Percentiles rank a stretch among this genome's conserved stretches.
Conservation (phyloP, 768 basidiomycete genomes). For the Tricholoma bakamatsutake region DNA sequence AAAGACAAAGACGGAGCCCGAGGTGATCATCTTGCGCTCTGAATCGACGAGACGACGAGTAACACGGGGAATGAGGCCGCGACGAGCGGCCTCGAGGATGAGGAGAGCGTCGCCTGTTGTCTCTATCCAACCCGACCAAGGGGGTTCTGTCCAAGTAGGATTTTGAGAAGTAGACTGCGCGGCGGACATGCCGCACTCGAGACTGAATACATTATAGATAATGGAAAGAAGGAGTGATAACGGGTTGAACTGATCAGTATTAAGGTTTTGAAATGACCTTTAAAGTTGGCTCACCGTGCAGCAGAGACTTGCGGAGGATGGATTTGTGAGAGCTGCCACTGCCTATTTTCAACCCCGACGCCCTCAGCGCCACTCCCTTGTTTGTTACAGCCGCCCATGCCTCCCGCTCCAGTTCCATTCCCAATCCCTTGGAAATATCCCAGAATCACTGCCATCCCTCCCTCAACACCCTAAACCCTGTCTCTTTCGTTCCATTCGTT, state of each 20-base stretch:
- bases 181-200: conserved; percentile 28
- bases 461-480: not conserved
- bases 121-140: conserved; percentile 93
- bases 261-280: conserved; percentile 53
- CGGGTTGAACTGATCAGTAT: conserved; percentile 24
- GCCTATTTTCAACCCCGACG: conserved; percentile 38
- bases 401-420: conserved; percentile 3
- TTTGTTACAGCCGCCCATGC: conserved; percentile 22
- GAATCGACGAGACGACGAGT: conserved; percentile 89
- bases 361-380: conserved; percentile 14
- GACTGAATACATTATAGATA: not conserved
- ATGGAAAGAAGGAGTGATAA: not conserved
- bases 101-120: conserved; percentile 94
- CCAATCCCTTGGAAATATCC: not conserved
- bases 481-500: not conserved
- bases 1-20: conserved; percentile 94
- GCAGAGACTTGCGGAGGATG: conserved; percentile 55
- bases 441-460: not conserved
- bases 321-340: conserved; percentile 32
- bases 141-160: conserved; percentile 75
- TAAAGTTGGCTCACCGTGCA: conserved; percentile 72
- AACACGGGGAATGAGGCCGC: conserved; percentile 87
- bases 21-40: conserved; percentile 89
- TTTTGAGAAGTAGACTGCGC: conserved; percentile 24
- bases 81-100: conserved; percentile 89